Base-by-base conservation (phyloP, 129 eudicot species). In the Cynara cardunculus region DNA sequence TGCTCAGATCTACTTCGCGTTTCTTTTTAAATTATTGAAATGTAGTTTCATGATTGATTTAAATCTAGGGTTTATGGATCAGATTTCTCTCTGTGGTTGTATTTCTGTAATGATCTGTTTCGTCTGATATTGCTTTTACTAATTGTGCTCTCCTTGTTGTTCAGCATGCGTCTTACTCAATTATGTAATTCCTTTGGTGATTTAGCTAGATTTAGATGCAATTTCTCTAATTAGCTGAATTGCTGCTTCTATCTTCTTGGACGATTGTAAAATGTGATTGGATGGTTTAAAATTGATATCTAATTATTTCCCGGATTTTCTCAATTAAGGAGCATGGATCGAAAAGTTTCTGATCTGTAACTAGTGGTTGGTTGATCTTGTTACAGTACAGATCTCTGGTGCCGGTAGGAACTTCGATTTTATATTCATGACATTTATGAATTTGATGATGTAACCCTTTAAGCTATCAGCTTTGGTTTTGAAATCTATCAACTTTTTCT, bases 21-120 rank as follows among this genome's bases (percentile, higher is more conserved):
- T 80, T 62, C 22, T 61, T 49, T 71, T 3, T 12, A 59, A 24
- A 22, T 56, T 5, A 31, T 65, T 18, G 31, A 73, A 62, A 12
- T 64, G 26, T 6, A 16, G 73, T n/a, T 61, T 74, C 74, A 39
- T 81, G 46, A 73, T 73, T 44, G 39, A 34, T 34, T 22, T 24
- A 11, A 75, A 44, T 53, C 75, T 81, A 81, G 85, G 80, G 85
- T 74, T 74, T 81, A 49, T 44, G 34, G 69, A 74, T 74, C 85
- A 14, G 44, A 65, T 7, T 74, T 62, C 30, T 22, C n/a, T 61
- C 44, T 21, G 5, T 12, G 11, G 32, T 35, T 18, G 11, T 39
- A 7, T 21, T 1, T 73, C 25, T 65, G 0, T 81, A 21, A 16
- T 73, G 73, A 73, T 62, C 53, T 39, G 61, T 44, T 44, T 26